phyloP scores from a whole-genome alignment of 148 eudicot genomes.

The Suaeda aralocaspica region DNA sequence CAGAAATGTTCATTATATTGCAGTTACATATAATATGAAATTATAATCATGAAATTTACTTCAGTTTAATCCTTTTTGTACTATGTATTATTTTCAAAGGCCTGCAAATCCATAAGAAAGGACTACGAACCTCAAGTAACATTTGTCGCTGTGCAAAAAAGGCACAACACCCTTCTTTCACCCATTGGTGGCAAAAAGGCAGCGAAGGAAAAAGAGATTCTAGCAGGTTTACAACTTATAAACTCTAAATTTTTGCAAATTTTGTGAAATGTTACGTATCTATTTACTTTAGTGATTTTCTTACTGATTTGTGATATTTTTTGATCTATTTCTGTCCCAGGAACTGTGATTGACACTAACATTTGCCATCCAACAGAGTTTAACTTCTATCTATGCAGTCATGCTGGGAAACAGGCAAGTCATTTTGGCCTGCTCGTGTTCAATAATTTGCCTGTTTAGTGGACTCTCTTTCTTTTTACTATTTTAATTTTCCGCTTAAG shows the following conservation, averaged over 20 bases:
- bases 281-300: background rate
- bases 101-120: constrained; percentile 55
- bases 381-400: constrained; percentile 66
- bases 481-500: no score
- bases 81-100: constrained; percentile 51
- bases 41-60: no score
- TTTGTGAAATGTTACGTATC: background rate
- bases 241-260: background rate
- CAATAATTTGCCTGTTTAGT: no score
- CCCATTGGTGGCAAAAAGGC: constrained; percentile 37
- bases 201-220: constrained; percentile 71
- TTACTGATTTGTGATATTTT: background rate
- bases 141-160: constrained; percentile 81
- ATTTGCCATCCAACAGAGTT: constrained; percentile 67
- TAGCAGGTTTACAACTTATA: constrained; percentile 50
- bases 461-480: no score
- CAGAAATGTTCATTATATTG: no score
- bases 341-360: constrained; percentile 56
- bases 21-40: no score
- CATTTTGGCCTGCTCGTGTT: background rate
- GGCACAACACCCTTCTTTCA: constrained; percentile 87
- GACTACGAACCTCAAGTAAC: constrained; percentile 59
- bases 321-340: constrained; percentile 24
- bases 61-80: no score
- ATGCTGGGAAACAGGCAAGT: constrained; percentile 78